A percentile compares a stretch with the other conserved stretches of the same genome.
phyloP scores from a whole-genome alignment of 2,329 filamentous ascomycete genomes.

The Sporothrix pseudoabietina region DNA sequence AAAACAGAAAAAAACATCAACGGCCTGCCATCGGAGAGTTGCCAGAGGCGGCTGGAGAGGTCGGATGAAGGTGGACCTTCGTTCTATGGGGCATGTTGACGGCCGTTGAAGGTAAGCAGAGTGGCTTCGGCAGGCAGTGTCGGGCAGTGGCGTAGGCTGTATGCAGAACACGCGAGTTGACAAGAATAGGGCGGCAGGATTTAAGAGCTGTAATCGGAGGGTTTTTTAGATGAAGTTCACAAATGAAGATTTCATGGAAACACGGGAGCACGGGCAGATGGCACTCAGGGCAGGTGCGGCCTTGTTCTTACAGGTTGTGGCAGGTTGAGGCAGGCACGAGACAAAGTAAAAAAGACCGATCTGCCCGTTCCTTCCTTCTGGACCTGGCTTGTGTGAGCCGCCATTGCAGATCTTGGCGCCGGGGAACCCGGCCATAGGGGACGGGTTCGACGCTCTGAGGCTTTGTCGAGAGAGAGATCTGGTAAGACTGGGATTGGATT shows the following conservation, averaged over 20 bases:
- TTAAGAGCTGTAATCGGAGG: background rate
- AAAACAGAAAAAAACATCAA: background rate
- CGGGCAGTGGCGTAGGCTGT: background rate
- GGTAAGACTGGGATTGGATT: background rate
- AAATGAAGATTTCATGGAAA: background rate
- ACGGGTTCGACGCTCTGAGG: background rate
- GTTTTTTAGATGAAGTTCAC: background rate
- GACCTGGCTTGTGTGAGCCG: background rate
- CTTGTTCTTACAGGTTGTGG: background rate
- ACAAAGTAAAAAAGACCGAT: slow-evolving; percentile 3
- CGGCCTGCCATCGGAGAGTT: background rate
- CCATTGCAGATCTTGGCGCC: slow-evolving; percentile 17
- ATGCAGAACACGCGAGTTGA: background rate
- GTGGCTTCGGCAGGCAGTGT: background rate
- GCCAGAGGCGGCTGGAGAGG: background rate
- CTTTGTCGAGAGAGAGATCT: background rate
- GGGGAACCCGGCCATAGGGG: background rate
- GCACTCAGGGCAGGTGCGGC: background rate
- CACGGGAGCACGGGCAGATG: background rate
- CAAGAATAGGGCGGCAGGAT: background rate
- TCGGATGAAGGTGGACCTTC: background rate
- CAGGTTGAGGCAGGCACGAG: background rate
- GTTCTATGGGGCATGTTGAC: background rate
- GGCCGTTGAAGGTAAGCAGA: background rate
- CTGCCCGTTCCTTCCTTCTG: slow-evolving; percentile 11